phyloP scores from a whole-genome alignment of 116 monocot genomes.

The Trichopus zeylanicus region DNA sequence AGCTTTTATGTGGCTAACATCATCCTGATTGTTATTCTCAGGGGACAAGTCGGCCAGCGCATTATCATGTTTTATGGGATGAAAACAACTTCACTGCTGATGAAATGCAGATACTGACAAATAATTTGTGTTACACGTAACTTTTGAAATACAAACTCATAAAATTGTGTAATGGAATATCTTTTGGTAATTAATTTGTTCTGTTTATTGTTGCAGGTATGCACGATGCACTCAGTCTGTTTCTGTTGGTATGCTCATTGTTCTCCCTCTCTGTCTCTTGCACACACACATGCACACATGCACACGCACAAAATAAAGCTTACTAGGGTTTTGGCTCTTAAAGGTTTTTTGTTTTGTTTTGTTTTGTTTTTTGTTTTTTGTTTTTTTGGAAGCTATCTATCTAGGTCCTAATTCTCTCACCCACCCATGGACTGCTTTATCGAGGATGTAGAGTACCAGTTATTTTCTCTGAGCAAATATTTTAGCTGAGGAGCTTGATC shows the following conservation, averaged over 20 bases:
- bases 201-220: constrained; percentile 37
- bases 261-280: not conserved
- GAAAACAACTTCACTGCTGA: constrained; percentile 81
- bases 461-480: too few relatives aligned
- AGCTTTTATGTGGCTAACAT: not conserved
- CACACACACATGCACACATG: not conserved
- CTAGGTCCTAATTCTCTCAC: too few relatives aligned
- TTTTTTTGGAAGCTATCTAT: too few relatives aligned
- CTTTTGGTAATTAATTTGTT: not conserved
- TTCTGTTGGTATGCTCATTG: constrained; percentile 52
- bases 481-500: too few relatives aligned
- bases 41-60: constrained; percentile 73
- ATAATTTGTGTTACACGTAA: constrained; percentile 89
- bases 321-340: too few relatives aligned
- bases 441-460: too few relatives aligned
- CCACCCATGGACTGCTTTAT: too few relatives aligned
- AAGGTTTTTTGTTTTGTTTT: too few relatives aligned
- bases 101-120: constrained; percentile 72
- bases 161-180: too few relatives aligned
- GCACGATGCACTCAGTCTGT: constrained; percentile 83
- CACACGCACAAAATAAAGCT: too few relatives aligned
- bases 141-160: not conserved
- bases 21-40: constrained; percentile 8
- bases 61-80: constrained; percentile 84
- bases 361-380: too few relatives aligned